phyloP scores from a whole-genome alignment of 257 asterid species.

The Solanum ossicruentum region DNA sequence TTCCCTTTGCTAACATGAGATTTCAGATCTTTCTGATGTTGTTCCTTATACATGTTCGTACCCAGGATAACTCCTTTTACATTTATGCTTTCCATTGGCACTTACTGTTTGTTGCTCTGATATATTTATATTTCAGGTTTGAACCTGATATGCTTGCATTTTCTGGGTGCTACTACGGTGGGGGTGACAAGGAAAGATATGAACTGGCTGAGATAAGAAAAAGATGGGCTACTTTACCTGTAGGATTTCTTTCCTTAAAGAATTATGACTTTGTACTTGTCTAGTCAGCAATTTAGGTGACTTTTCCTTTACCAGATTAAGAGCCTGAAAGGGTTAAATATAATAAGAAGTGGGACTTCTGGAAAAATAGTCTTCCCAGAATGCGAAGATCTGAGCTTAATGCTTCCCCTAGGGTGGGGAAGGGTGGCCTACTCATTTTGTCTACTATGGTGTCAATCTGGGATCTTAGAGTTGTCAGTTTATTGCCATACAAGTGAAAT shows the following conservation, averaged over 20 bases:
- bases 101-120: not conserved
- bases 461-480: not conserved
- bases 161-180: constrained; percentile 44
- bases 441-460: not conserved
- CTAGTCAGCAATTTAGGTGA: not conserved
- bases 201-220: constrained; percentile 38
- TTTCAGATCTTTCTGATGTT: not conserved
- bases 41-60: not conserved
- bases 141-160: constrained; percentile 51
- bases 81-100: not conserved
- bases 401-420: not conserved
- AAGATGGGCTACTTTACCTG: constrained; percentile 41
- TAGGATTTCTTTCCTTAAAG: constrained; percentile 9
- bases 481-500: not conserved
- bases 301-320: not conserved
- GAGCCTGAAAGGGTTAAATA: not conserved
- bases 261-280: not conserved
- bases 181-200: constrained; percentile 33
- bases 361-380: not conserved
- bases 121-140: constrained; percentile 19
- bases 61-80: not conserved
- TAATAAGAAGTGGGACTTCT: not conserved
- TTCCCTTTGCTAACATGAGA: not conserved
- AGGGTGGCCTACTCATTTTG: not conserved
- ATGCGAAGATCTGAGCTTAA: not conserved